Percentiles rank a stretch among this genome's conserved stretches.
phyloP scores from a whole-genome alignment of 257 asterid species.

The Solanum commersonii region DNA sequence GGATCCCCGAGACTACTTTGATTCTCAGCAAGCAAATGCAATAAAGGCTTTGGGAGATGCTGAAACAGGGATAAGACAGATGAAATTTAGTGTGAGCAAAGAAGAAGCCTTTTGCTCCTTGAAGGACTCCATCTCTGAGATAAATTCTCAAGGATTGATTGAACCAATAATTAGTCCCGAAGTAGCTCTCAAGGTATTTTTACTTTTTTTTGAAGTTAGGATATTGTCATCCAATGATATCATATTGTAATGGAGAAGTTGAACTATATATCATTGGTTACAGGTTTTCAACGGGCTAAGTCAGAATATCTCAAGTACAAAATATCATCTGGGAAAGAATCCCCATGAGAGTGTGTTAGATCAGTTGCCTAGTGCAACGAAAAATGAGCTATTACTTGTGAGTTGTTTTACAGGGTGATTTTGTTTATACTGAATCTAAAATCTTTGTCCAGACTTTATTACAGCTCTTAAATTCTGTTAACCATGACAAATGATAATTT shows the following conservation, averaged over 20 bases:
- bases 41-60: slow-evolving; percentile 64
- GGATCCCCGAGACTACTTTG: slow-evolving; percentile 98
- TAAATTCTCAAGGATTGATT: slow-evolving; percentile 44
- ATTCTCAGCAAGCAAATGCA: slow-evolving; percentile 88
- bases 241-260: not conserved
- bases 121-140: slow-evolving; percentile 36
- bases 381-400: slow-evolving; percentile 70
- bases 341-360: slow-evolving; percentile 74
- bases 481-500: not conserved
- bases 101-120: slow-evolving; percentile 55
- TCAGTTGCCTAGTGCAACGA: slow-evolving; percentile 59
- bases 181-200: slow-evolving; percentile 71
- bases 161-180: slow-evolving; percentile 63
- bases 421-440: not conserved
- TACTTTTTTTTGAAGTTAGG: not conserved
- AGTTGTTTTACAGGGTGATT: slow-evolving; percentile 13
- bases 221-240: not conserved
- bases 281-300: slow-evolving; percentile 74
- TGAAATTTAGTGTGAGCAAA: slow-evolving; percentile 46
- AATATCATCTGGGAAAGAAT: slow-evolving; percentile 73
- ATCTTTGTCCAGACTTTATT: not conserved
- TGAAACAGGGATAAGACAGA: slow-evolving; percentile 35
- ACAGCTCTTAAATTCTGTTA: not conserved
- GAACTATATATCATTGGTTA: not conserved
- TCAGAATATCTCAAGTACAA: slow-evolving; percentile 79